Evolutionary conservation across 352 stramenopile species (phyloP).

Genomic region (Pythium aphanidermatum): DNA sequence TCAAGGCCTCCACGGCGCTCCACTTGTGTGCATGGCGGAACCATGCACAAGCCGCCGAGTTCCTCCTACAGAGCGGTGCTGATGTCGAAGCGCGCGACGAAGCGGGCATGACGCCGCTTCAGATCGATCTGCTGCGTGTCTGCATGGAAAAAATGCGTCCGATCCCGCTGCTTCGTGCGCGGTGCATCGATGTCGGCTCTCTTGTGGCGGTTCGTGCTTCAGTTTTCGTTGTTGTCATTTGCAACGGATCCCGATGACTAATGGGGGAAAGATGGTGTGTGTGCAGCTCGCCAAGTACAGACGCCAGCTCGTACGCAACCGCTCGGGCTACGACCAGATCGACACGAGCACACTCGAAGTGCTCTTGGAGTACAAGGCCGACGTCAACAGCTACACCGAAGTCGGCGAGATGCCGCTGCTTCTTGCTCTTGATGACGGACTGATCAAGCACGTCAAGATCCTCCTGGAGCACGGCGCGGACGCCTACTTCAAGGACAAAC

Average conservation of each 20-base stretch:
- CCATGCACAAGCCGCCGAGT: slow-evolving; percentile 11
- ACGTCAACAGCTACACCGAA: slow-evolving; percentile 26
- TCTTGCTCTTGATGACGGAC: slow-evolving; percentile 29
- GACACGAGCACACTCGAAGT: slow-evolving; percentile 37
- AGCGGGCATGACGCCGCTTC: slow-evolving; percentile 34
- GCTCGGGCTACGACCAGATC: slow-evolving; percentile 33
- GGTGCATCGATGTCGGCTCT: slow-evolving; percentile 31
- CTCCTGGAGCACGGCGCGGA: slow-evolving; percentile 31
- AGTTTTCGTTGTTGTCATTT: background rate
- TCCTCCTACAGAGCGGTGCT: slow-evolving; percentile 27
- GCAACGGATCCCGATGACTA: too few species aligned
- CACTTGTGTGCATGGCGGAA: slow-evolving; percentile 33
- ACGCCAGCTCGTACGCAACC: slow-evolving; percentile 23
- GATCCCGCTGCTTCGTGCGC: slow-evolving; percentile 27
- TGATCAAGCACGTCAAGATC: slow-evolving; percentile 43
- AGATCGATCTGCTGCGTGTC: slow-evolving; percentile 38
- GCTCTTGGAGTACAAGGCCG: slow-evolving; percentile 24
- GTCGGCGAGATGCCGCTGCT: slow-evolving; percentile 33
- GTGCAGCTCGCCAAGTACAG: slow-evolving; percentile 27
- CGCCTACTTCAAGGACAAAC: slow-evolving; percentile 15
- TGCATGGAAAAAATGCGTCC: slow-evolving; percentile 41
- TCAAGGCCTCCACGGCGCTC: slow-evolving; percentile 25
- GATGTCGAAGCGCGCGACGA: slow-evolving; percentile 29
- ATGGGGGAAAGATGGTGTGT: too few species aligned
- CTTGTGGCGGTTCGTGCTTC: slow-evolving; percentile 26